Conservation (phyloP, 2,329 filamentous ascomycete species). For the Aspergillus udagawae region DNA sequence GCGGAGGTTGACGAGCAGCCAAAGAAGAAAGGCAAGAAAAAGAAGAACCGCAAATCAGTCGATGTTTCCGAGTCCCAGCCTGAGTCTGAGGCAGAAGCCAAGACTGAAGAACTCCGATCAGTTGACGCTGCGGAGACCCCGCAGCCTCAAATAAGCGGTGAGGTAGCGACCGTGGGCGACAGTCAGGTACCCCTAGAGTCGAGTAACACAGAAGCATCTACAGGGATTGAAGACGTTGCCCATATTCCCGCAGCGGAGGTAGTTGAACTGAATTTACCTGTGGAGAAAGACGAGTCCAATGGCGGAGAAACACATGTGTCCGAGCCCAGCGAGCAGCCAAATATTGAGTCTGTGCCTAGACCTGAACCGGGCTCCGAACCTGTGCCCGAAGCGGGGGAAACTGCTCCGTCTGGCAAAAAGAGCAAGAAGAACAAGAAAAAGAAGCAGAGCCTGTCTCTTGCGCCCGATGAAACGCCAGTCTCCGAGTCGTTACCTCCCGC, state of each 20-base stretch:
- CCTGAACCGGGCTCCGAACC: conserved; percentile 7
- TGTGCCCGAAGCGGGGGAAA: conserved; percentile 11
- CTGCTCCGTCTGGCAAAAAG: conserved; percentile 12
- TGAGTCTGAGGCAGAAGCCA: conserved; percentile 6
- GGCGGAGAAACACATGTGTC: conserved; percentile 16
- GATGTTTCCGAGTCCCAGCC: conserved; percentile 9
- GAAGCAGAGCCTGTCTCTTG: conserved; percentile 7
- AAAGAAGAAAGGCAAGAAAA: conserved; percentile 21
- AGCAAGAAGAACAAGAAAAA: conserved; percentile 19
- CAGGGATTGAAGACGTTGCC: conserved; percentile 4
- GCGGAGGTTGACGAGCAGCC: conserved; percentile 10
- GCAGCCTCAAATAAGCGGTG: conserved; percentile 16
- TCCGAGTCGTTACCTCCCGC: neutral
- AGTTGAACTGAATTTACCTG: conserved; percentile 6
- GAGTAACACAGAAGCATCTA: conserved; percentile 4
- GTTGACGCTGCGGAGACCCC: conserved; percentile 5
- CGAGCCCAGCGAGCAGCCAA: conserved; percentile 1
- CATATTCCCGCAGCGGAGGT: conserved; percentile 1
- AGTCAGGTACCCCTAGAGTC: conserved; percentile 2
- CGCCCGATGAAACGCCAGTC: conserved; percentile 4
- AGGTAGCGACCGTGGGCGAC: conserved; percentile 4
- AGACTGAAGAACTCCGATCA: conserved; percentile 5
- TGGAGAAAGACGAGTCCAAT: conserved; percentile 19
- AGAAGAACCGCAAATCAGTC: conserved; percentile 17
- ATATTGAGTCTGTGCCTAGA: neutral